Evolutionary conservation across 148 eudicot species (phyloP), one percentile per base, ranked within the genome.

Genomic region (Gaultheria prostrata): DNA sequence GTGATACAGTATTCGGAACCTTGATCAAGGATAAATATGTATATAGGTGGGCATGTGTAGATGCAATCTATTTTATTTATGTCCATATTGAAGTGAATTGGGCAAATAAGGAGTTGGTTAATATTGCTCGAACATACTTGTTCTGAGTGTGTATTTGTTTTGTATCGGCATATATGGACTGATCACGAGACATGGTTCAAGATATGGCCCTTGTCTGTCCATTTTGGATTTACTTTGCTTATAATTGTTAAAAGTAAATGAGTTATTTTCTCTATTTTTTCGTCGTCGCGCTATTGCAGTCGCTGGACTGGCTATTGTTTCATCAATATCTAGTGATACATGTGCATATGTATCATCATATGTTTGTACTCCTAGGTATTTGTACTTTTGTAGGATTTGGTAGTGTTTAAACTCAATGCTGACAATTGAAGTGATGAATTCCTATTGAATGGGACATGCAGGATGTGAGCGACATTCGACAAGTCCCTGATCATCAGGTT

Each of bases 401-500:
- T 73, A 39, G 21, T 6, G 7, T 18, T 46, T 35, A 2, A 8
- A 69, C 45, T 3, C 35, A 56, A 24, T 39, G 8, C 78, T 59
- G 12, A 56, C 50, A 67, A 12, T 67, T 28, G 35, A 7, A 67
- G 8, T 24, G 73, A 45, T 39, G 75, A 70, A 24, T 32, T 82
- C 77, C 48, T 73, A 15, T 81, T 65, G 35, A 67, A 28, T 26
- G 28, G 72, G 48, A 53, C 17, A 77, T 79, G 85, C 83, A 94
- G 98, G 98, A 96, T 90, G 91, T 94, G 24, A 94, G 97, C 85
- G 86, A 90, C 85, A 81, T 96, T 32, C 57, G 86, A 30, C 83
- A 79, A 72, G 86, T 84, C 57, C 98, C 98, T 82, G 98, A 96
- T 89, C 93, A 96, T 79, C 97, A 93, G 96, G 96, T 95, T 87